Percentiles rank a stretch among this genome's conserved stretches.
Conservation (phyloP, 2,329 filamentous ascomycete genomes). For the Gliomastix tumulicola region DNA sequence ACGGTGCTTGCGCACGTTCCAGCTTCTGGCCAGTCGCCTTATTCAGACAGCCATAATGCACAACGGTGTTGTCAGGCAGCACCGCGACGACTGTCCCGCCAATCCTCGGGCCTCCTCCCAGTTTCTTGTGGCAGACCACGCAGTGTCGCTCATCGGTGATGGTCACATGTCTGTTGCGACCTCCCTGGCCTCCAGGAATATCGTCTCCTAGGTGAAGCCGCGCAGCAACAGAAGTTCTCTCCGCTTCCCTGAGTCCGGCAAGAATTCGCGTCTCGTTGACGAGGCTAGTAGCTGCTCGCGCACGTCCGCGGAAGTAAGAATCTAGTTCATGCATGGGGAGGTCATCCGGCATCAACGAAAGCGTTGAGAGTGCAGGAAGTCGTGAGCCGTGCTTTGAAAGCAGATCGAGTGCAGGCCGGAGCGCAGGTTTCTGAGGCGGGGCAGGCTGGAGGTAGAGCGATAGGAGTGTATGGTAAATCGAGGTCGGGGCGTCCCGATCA, state of each 20-base stretch:
- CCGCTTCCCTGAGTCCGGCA: conserved; percentile 67
- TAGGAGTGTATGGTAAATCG: conserved; percentile 88
- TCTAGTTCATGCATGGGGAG: conserved; percentile 75
- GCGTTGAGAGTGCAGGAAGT: conserved; percentile 77
- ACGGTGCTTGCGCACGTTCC: conserved; percentile 21
- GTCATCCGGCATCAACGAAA: conserved; percentile 76
- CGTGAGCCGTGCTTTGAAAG: conserved; percentile 91
- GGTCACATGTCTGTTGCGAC: conserved; percentile 60
- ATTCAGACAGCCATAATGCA: conserved; percentile 74
- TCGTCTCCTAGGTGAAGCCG: conserved; percentile 67
- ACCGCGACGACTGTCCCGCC: conserved; percentile 89
- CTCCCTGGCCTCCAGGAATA: conserved; percentile 40
- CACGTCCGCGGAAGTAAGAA: conserved; percentile 86
- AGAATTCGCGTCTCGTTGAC: conserved; percentile 77
- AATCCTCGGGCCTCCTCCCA: conserved; percentile 78
- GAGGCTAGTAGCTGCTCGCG: conserved; percentile 75
- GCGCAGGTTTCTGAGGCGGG: conserved; percentile 62
- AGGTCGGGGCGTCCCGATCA: too few species aligned
- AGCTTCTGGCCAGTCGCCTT: conserved; percentile 31
- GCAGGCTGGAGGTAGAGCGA: conserved; percentile 84
- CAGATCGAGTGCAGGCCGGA: conserved; percentile 74
- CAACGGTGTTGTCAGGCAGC: conserved; percentile 72
- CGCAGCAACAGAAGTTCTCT: conserved; percentile 71
- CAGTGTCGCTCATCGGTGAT: conserved; percentile 86
- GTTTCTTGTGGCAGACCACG: conserved; percentile 84